phyloP scores from a whole-genome alignment of 108 stramenopile genomes.

The Schizochytrium sp. region DNA sequence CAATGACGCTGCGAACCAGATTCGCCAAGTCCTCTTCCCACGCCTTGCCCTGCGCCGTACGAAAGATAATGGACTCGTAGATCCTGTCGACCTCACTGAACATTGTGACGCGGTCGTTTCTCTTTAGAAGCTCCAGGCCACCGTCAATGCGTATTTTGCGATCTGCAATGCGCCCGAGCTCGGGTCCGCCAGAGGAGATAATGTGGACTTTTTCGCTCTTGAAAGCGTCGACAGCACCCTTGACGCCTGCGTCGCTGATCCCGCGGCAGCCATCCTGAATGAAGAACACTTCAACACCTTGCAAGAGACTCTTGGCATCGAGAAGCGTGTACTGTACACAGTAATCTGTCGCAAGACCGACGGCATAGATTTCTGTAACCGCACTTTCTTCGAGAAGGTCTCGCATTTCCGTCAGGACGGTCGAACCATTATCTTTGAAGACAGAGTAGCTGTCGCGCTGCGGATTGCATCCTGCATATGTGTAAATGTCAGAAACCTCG shows the following conservation, averaged over 20 bases:
- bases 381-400: neutral
- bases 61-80: neutral
- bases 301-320: neutral
- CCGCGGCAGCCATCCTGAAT: conserved; percentile 21
- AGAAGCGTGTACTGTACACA: conserved; percentile 21
- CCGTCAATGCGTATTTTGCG: neutral
- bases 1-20: neutral
- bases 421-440: conserved; percentile 13
- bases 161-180: neutral
- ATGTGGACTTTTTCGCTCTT: neutral
- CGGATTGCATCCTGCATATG: neutral
- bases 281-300: neutral
- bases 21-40: neutral
- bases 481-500: neutral
- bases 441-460: conserved; percentile 20
- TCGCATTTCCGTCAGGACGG: conserved; percentile 10
- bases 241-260: neutral
- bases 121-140: neutral
- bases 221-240: neutral
- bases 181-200: neutral
- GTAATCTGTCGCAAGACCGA: conserved; percentile 16
- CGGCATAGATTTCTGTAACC: conserved; percentile 18
- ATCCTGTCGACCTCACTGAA: neutral
- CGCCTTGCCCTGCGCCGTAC: neutral
- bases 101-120: neutral